phyloP scores from a whole-genome alignment of 306 rosid species.

The Inga oerstediana region DNA sequence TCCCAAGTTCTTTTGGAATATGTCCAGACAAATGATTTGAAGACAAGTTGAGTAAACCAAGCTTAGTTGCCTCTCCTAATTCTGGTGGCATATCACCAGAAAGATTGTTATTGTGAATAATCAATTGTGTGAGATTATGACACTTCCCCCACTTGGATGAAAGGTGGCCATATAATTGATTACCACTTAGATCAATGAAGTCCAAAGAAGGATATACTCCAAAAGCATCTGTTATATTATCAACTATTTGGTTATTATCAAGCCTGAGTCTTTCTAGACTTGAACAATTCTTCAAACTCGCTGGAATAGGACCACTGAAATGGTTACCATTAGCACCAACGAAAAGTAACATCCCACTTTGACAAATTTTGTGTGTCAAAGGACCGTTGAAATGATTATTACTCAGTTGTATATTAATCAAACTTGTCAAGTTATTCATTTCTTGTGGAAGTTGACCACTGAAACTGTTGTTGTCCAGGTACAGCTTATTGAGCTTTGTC shows the following conservation, averaged over 20 bases:
- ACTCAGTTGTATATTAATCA: neutral
- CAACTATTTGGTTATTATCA: slow-evolving; percentile 30
- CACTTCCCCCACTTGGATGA: slow-evolving; percentile 31
- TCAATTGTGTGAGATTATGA: neutral
- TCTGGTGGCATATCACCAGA: slow-evolving; percentile 33
- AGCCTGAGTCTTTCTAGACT: slow-evolving; percentile 29
- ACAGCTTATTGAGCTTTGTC: neutral
- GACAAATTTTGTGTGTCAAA: slow-evolving; percentile 25
- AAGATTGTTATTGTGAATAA: slow-evolving; percentile 16
- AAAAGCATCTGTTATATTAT: slow-evolving; percentile 36
- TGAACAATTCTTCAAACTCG: slow-evolving; percentile 27
- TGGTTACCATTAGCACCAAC: neutral
- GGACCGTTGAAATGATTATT: slow-evolving; percentile 8
- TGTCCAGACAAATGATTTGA: slow-evolving; percentile 30
- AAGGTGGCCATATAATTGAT: slow-evolving; percentile 32
- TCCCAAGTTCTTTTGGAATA: slow-evolving; percentile 38
- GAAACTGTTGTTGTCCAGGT: neutral
- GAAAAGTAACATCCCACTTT: neutral
- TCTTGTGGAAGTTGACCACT: slow-evolving; percentile 9
- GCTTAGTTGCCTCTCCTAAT: slow-evolving; percentile 24
- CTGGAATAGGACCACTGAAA: slow-evolving; percentile 10
- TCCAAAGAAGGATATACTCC: slow-evolving; percentile 29
- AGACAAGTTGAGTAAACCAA: slow-evolving; percentile 28
- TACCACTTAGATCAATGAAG: slow-evolving; percentile 30
- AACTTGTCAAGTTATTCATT: slow-evolving; percentile 6